phyloP scores from a whole-genome alignment of 2,329 filamentous ascomycete genomes.

The Ophiostoma triangulosporum region DNA sequence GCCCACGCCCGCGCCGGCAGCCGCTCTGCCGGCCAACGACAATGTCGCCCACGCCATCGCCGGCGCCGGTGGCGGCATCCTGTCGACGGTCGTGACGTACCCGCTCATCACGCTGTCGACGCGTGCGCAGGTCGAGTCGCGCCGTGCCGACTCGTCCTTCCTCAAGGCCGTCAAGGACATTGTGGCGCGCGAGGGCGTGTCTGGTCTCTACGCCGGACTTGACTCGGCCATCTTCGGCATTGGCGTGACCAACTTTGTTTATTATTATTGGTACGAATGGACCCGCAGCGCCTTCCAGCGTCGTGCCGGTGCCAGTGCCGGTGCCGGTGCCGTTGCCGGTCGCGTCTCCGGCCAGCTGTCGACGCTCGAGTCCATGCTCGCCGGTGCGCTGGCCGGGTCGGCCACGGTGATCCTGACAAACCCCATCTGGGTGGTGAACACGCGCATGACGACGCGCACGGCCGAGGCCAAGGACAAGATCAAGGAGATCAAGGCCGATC shows the following conservation, averaged over 20 bases:
- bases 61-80: slow-evolving; percentile 80
- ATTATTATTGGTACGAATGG: slow-evolving; percentile 99
- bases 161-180: slow-evolving; percentile 74
- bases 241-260: slow-evolving; percentile 97
- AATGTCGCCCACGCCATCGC: slow-evolving; percentile 93
- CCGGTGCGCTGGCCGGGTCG: slow-evolving; percentile 82
- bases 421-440: slow-evolving; percentile 99
- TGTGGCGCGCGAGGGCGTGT: slow-evolving; percentile 77
- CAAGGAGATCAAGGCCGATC: neutral
- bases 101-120: slow-evolving; percentile 96
- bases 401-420: slow-evolving; percentile 94
- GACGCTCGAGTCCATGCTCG: slow-evolving; percentile 86
- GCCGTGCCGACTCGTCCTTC: slow-evolving; percentile 75
- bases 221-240: slow-evolving; percentile 95
- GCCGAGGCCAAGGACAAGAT: slow-evolving; percentile 9
- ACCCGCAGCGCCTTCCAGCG: slow-evolving; percentile 74
- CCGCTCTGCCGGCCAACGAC: slow-evolving; percentile 80
- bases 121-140: slow-evolving; percentile 93
- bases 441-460: slow-evolving; percentile 78
- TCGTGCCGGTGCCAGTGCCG: slow-evolving; percentile 46
- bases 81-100: slow-evolving; percentile 96
- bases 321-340: slow-evolving; percentile 36
- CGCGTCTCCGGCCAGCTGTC: slow-evolving; percentile 71
- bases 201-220: slow-evolving; percentile 82
- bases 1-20: slow-evolving; percentile 19